Percentiles rank a stretch among this genome's conserved stretches.
phyloP scores from a whole-genome alignment of 2,329 filamentous ascomycete species.

The Aureobasidium sp. region DNA sequence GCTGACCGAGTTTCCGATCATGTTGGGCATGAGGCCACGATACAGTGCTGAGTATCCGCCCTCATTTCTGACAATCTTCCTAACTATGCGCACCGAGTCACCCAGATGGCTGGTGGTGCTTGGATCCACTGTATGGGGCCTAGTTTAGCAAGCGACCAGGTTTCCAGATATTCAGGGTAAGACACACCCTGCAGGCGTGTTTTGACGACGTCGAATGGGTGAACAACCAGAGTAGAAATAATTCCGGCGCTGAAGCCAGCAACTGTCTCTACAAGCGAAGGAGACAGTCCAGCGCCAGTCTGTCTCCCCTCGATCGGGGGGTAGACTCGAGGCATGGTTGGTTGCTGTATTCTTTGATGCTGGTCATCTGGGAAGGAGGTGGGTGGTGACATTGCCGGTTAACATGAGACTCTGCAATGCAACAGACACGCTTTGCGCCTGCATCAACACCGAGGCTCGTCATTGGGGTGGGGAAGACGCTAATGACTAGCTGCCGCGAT shows the following conservation, averaged over 20 bases:
- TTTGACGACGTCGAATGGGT: slow-evolving; percentile 93
- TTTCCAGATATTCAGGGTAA: not conserved
- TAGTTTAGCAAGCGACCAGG: not conserved
- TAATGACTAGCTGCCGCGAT: slow-evolving; percentile 2
- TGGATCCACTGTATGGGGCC: slow-evolving; percentile 41
- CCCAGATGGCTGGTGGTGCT: slow-evolving; percentile 39
- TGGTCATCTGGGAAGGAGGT: not conserved
- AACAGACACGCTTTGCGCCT: not conserved
- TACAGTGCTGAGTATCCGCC: slow-evolving; percentile 64
- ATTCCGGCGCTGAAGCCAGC: slow-evolving; percentile 85
- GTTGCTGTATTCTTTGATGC: not conserved
- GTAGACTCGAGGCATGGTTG: slow-evolving; percentile 40
- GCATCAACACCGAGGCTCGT: slow-evolving; percentile 3
- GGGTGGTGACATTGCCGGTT: not conserved
- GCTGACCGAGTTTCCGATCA: slow-evolving; percentile 79
- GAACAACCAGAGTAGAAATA: slow-evolving; percentile 75
- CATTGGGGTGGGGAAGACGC: slow-evolving; percentile 2
- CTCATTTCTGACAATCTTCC: slow-evolving; percentile 45
- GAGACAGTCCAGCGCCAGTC: slow-evolving; percentile 51
- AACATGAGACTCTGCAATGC: not conserved
- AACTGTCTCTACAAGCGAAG: slow-evolving; percentile 75
- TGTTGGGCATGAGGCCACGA: slow-evolving; percentile 79
- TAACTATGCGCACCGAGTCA: slow-evolving; percentile 44
- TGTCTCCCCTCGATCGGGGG: slow-evolving; percentile 37
- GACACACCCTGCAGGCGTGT: slow-evolving; percentile 65